Conservation (phyloP, 2,329 filamentous ascomycete species). For the Hypoxylon rubiginosum region DNA sequence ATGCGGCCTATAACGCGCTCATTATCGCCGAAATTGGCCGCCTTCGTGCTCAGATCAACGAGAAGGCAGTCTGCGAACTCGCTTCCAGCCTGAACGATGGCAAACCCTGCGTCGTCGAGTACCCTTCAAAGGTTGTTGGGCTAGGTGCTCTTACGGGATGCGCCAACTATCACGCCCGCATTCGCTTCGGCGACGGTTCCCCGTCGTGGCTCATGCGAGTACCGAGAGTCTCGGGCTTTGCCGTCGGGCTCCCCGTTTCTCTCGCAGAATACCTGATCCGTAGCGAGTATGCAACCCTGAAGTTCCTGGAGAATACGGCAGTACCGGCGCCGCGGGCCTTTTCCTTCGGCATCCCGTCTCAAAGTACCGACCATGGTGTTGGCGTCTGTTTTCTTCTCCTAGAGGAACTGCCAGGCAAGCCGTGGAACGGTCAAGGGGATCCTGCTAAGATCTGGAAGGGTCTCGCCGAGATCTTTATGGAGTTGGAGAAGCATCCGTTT, state of each 20-base stretch:
- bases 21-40: constrained; percentile 30
- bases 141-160: constrained; percentile 42
- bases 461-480: constrained; percentile 48
- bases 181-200: constrained; percentile 44
- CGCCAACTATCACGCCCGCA: constrained; percentile 47
- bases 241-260: constrained; percentile 38
- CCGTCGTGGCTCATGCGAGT: constrained; percentile 46
- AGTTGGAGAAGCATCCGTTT: constrained; percentile 47
- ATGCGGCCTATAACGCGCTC: constrained; percentile 29
- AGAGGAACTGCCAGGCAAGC: constrained; percentile 47
- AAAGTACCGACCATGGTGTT: constrained; percentile 39
- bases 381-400: constrained; percentile 49
- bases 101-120: constrained; percentile 34
- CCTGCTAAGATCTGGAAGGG: constrained; percentile 44
- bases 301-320: constrained; percentile 47
- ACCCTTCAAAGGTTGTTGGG: constrained; percentile 25
- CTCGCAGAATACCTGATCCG: constrained; percentile 47
- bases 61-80: constrained; percentile 38
- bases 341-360: constrained; percentile 41
- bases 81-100: constrained; percentile 37
- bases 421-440: constrained; percentile 30
- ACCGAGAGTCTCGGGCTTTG: constrained; percentile 42
- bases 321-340: constrained; percentile 48
- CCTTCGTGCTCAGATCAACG: constrained; percentile 35
- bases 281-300: constrained; percentile 52